Conservation (phyloP, 768 basidiomycete genomes). For the Amanita rubescens region DNA sequence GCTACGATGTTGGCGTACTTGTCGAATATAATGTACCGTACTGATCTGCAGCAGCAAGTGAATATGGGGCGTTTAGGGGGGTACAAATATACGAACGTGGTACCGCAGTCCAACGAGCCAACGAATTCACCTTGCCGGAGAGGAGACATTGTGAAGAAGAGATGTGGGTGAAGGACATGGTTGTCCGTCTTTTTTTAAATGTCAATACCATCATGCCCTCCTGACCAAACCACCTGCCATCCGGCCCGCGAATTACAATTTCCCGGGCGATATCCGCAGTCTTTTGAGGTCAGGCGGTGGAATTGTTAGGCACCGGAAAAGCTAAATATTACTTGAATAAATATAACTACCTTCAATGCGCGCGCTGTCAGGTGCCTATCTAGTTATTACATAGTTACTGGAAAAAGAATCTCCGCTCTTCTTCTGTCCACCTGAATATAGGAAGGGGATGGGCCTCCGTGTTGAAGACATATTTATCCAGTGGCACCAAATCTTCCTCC, state of each 20-base stretch:
- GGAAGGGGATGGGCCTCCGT: slow-evolving; percentile 76
- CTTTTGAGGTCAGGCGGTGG: neutral
- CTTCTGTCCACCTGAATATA: slow-evolving; percentile 53
- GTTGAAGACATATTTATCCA: slow-evolving; percentile 55
- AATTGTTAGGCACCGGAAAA: too few species aligned
- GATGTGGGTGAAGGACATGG: too few species aligned
- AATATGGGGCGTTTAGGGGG: neutral
- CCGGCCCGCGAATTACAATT: neutral
- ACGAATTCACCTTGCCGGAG: slow-evolving; percentile 74
- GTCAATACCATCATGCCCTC: too few species aligned
- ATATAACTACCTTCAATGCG: too few species aligned
- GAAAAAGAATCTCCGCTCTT: slow-evolving; percentile 39
- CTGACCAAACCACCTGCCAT: too few species aligned
- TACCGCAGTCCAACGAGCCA: slow-evolving; percentile 90
- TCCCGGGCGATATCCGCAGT: too few species aligned
- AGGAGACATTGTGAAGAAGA: slow-evolving; percentile 1
- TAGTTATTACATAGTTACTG: too few species aligned
- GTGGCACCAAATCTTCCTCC: slow-evolving; percentile 50
- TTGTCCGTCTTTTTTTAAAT: too few species aligned
- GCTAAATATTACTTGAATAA: too few species aligned
- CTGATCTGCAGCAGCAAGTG: slow-evolving; percentile 46
- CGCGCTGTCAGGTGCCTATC: too few species aligned
- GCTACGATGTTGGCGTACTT: slow-evolving; percentile 80
- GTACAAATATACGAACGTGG: slow-evolving; percentile 60
- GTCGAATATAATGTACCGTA: slow-evolving; percentile 90